Base-by-base conservation (phyloP, 768 basidiomycete species). In the Rhodotorula kratochvilovae region DNA sequence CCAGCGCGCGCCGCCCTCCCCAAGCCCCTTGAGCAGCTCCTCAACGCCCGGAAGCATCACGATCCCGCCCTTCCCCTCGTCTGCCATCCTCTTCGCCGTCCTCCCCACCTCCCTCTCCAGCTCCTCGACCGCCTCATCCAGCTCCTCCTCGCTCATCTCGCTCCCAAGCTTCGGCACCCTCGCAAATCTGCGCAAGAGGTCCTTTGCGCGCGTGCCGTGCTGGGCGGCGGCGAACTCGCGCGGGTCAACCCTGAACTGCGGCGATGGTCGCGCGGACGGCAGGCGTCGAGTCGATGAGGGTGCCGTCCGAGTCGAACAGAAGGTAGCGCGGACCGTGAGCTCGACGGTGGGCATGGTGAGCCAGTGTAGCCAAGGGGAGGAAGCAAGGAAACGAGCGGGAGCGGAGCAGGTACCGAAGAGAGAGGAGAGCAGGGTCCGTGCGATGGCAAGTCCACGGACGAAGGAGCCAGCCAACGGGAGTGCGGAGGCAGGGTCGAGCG, bases 271-370 rank as follows among this genome's bases (percentile, higher is more conserved):
- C 15, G 2, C 13, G 29, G 42, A 65, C 55, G 16, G 63, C 53
- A 13, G 65, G 65, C 12, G 65, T 66, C 33, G 65, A 58, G 56
- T 58, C 45, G 56, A 66, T 17, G 4, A 66, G 57, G 46, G 65
- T 66, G 21, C 65, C 65, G n/a, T 66, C 65, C 29, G 56, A 58
- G 56, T 66, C 65, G 46, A 66, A 59, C 8, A 66, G 57, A 46
- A 66, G n/a, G n/a, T 58, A 7, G 29, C 65, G 2, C 25, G 25
- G 56, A 66, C 56, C n/a, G 45, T n/a, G 17, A 66, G 11, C 39
- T 66, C 57, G n/a, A 53, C 25, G 1, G 51, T 1, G 2, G 51
- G 27, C 51, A 53, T 53, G 21, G 50, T 16, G 17, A 45, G n/a
- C n/a, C n/a, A n/a, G n/a, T n/a, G n/a, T n/a, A n/a, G n/a, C n/a